Evolutionary conservation across 2,329 filamentous ascomycete species (phyloP).

Genomic region (Acephala macrosclerotiorum): DNA sequence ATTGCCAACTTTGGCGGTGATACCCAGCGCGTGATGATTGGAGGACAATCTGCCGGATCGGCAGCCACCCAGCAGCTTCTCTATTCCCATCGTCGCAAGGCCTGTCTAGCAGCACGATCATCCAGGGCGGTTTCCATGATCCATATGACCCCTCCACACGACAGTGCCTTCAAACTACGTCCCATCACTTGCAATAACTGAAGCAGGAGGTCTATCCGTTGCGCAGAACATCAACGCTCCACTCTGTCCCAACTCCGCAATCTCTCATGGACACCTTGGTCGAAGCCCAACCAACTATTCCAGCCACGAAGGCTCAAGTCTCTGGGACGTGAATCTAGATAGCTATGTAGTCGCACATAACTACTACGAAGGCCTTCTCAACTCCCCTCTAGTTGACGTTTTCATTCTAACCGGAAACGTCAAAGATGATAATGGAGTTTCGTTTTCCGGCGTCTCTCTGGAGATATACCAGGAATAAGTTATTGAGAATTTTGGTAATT

Average conservation of each 20-base stretch:
- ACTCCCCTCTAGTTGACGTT: neutral
- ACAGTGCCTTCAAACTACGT: neutral
- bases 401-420: neutral
- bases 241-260: neutral
- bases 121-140: neutral
- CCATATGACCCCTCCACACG: neutral
- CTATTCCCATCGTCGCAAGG: neutral
- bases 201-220: neutral
- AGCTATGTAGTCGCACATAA: neutral
- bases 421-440: neutral
- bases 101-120: neutral
- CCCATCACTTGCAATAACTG: neutral
- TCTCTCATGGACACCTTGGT: neutral
- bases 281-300: neutral
- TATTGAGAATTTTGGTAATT: neutral
- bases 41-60: constrained; percentile 68
- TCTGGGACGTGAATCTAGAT: neutral
- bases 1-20: constrained; percentile 71
- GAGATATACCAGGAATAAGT: neutral
- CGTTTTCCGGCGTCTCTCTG: neutral
- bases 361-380: neutral
- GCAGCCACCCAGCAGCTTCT: neutral
- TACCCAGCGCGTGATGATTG: constrained; percentile 68
- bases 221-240: neutral
- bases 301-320: neutral